A percentile compares a stretch with the other conserved stretches of the same genome.
Conservation (phyloP, 331 rosid genomes). For the Ulmus americana region DNA sequence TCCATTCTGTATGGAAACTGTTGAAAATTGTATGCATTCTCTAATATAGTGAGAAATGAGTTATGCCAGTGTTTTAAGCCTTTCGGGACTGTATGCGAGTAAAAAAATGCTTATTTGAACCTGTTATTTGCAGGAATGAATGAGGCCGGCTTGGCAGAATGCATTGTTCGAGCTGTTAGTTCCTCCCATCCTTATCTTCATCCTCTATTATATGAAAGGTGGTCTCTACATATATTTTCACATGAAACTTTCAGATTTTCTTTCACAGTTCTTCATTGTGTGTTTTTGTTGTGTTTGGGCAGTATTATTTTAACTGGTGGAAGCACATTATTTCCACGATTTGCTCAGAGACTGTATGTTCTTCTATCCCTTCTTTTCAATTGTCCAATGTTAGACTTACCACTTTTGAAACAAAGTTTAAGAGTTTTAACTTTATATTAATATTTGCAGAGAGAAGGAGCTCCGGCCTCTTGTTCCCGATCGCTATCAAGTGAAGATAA, state of each 20-base stretch:
- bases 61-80: constrained; percentile 10
- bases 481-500: constrained; percentile 74
- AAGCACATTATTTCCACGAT: constrained; percentile 76
- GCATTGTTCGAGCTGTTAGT: constrained; percentile 78
- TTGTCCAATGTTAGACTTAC: not conserved
- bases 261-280: not conserved
- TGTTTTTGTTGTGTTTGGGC: constrained; percentile 25
- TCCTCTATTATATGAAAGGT: constrained; percentile 87
- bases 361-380: not conserved
- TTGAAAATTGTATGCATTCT: not conserved
- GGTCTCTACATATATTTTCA: not conserved
- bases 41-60: not conserved
- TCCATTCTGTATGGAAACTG: not conserved
- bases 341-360: constrained; percentile 76
- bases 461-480: constrained; percentile 93
- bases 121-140: constrained; percentile 65
- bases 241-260: not conserved
- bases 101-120: constrained; percentile 20
- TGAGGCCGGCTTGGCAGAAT: constrained; percentile 90
- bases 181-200: constrained; percentile 82
- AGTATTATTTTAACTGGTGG: constrained; percentile 95
- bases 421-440: constrained; percentile 13
- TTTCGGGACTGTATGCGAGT: constrained; percentile 3
- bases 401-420: not conserved
- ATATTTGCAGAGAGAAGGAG: constrained; percentile 64